Evolutionary conservation across 306 rosid genomes (phyloP), one percentile per base, ranked within the genome.

Genomic region (Sicyos baderoa): DNA sequence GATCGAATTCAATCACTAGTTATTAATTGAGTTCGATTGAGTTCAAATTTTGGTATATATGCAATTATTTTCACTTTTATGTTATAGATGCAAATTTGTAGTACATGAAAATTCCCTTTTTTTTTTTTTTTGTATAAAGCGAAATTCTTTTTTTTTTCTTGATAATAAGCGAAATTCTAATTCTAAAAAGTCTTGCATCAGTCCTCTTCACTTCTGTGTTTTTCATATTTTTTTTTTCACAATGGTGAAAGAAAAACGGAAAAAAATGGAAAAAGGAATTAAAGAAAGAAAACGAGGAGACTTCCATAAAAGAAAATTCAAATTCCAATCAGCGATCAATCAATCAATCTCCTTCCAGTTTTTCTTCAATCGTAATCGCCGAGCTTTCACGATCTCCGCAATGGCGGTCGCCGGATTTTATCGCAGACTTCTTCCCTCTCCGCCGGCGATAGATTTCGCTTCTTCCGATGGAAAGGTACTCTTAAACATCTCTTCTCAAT

Each of bases 381-480:
- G 9, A 18, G 19, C 32, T 22, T 12, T 18, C 35, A 40, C 17
- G 18, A 9, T 37, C 44, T 37, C 53, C 21, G 2, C 12, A 27
- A 74, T 74, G 77, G 64, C 64, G 10, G 59, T 15, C 29, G 18
- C 55, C 7, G 81, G 79, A 15, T 74, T 81, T 77, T 81, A 81
- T 52, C 72, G 76, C 23, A 72, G 81, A 25, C 1, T 45, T 51
- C 84, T 77, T 74, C 81, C 79, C 12, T 42, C 77, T 51, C 81
- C 81, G 74, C 84, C 81, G 0, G 84, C 84, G 4, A 45, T 81
- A 2, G 81, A 77, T 54, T 81, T 74, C 63, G 5, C 74, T 58
- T 77, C 81, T 13, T 35, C 74, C 53, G 50, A 74, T 4, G 81
- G 84, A 73, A 81, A 81, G 79, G 84, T 81, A 2, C 53, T 13